Percentiles rank a stretch among this genome's conserved stretches.
Evolutionary conservation across 2,329 filamentous ascomycete species (phyloP).

Genomic region (Blastomyces silverae): DNA sequence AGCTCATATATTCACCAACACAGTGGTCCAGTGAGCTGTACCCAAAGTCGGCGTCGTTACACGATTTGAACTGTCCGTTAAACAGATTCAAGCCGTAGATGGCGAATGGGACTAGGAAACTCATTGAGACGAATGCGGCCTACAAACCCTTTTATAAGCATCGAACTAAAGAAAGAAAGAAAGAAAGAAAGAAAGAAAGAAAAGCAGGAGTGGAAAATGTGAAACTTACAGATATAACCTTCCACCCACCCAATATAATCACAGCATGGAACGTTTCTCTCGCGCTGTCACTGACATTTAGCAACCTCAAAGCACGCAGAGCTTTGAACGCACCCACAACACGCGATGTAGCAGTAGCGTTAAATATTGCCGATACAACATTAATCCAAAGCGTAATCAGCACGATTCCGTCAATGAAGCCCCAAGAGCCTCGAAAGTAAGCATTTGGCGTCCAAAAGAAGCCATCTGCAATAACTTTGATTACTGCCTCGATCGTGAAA

Average conservation of each 20-base stretch:
- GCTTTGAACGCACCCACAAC: constrained; percentile 97
- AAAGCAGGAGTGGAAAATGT: neutral
- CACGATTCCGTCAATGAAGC: constrained; percentile 87
- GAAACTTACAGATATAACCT: constrained; percentile 69
- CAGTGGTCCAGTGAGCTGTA: constrained; percentile 63
- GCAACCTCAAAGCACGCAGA: constrained; percentile 75
- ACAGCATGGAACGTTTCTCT: constrained; percentile 95
- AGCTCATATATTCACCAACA: constrained; percentile 71
- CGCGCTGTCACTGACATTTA: constrained; percentile 95
- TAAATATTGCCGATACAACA: constrained; percentile 71
- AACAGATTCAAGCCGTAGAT: constrained; percentile 95
- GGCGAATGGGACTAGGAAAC: constrained; percentile 89
- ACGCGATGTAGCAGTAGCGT: constrained; percentile 77
- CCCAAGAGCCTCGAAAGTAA: constrained; percentile 94
- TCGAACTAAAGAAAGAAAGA: neutral
- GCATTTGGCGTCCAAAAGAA: constrained; percentile 97
- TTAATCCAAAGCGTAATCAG: constrained; percentile 93
- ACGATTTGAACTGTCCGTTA: constrained; percentile 68
- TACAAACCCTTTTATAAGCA: constrained; percentile 26
- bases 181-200: no score
- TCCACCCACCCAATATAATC: constrained; percentile 89
- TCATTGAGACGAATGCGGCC: constrained; percentile 88
- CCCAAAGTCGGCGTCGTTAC: constrained; percentile 62
- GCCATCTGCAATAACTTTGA: constrained; percentile 93
- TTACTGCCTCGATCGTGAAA: constrained; percentile 76